A percentile compares a stretch with the other conserved stretches of the same genome.
Evolutionary conservation across 164 flowering plant genomes (phyloP).

Genomic region (Saururus chinensis): DNA sequence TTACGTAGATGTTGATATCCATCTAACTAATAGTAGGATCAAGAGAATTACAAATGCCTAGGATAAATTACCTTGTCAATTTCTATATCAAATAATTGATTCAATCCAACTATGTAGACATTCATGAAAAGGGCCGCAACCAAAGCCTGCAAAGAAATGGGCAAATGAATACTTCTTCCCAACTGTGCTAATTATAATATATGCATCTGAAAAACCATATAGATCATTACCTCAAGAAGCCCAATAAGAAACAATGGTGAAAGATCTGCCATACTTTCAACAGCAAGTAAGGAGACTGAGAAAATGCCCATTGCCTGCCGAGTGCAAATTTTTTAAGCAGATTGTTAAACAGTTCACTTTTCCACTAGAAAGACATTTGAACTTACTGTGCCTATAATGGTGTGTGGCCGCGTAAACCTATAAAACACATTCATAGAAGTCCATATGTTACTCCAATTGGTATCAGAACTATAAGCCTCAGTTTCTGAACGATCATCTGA

Average conservation of each 20-base stretch:
- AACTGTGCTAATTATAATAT: background rate
- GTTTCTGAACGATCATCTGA: conserved; percentile 47
- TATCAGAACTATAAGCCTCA: conserved; percentile 29
- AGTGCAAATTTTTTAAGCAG: conserved; percentile 10
- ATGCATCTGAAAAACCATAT: background rate
- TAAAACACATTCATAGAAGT: conserved; percentile 54
- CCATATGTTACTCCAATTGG: conserved; percentile 20
- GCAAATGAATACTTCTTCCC: background rate
- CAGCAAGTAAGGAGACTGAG: conserved; percentile 93
- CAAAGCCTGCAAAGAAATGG: conserved; percentile 58
- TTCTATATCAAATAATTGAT: conserved; percentile 82
- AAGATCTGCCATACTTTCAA: conserved; percentile 64
- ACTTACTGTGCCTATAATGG: conserved; percentile 90
- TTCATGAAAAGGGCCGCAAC: conserved; percentile 90
- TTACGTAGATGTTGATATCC: background rate
- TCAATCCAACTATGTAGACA: conserved; percentile 85
- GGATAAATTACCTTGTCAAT: conserved; percentile 78
- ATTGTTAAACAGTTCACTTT: conserved; percentile 1
- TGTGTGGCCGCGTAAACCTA: conserved; percentile 87
- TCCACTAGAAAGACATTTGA: conserved; percentile 3
- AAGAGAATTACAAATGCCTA: too few relatives aligned
- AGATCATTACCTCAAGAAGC: conserved; percentile 50
- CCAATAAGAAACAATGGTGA: conserved; percentile 68
- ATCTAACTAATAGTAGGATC: background rate
- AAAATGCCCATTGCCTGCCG: conserved; percentile 77